Base-by-base conservation (phyloP, 73 alveolate species). In the Paramecium biaurelia region DNA sequence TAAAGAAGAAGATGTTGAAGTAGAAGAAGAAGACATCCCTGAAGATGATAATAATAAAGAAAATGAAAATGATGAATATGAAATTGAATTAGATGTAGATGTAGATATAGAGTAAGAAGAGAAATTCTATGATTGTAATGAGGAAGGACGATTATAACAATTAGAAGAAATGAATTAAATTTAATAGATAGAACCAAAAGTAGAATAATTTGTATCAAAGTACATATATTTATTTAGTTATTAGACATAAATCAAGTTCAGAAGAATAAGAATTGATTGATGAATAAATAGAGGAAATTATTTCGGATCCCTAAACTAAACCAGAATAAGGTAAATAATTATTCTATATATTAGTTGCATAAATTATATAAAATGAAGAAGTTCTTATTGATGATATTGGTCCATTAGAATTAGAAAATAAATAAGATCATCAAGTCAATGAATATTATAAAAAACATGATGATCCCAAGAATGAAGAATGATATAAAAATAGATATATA, bases 351-450 rank as follows among this genome's bases (percentile, higher is more conserved):
- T 72, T 72, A 72, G 86, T 72, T 14, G 86, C 86, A 9, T n/a
- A 72, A 72, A 72, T 72, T 8, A 72, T 72, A 5, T 14, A 72
- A 12, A 35, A 30, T 28, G 86, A 72, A 72, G 56, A 15, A 37
- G n/a, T 2, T 28, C 26, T 72, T 5, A 42, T 21, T 9, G 86
- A 32, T 15, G 58, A 72, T 5, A 23, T 28, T 5, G 86, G 45
- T 14, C 53, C 58, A 15, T 32, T 30, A 15, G 53, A 35, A 38
- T 18, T 72, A 34, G 86, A 72, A 72, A 72, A 32, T 12, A 72
- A 72, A 72, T 18, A 35, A 35, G 86, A 72, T 72, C 86, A 72
- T 72, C 32, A 72, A 20, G 86, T 72, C 9, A 72, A 72, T 72
- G 86, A 72, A 34, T 72, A 35, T 72, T 72, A 21, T 32, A 72